phyloP scores from a whole-genome alignment of 495 filamentous ascomycete species.

The Hypoxylon trugodes region DNA sequence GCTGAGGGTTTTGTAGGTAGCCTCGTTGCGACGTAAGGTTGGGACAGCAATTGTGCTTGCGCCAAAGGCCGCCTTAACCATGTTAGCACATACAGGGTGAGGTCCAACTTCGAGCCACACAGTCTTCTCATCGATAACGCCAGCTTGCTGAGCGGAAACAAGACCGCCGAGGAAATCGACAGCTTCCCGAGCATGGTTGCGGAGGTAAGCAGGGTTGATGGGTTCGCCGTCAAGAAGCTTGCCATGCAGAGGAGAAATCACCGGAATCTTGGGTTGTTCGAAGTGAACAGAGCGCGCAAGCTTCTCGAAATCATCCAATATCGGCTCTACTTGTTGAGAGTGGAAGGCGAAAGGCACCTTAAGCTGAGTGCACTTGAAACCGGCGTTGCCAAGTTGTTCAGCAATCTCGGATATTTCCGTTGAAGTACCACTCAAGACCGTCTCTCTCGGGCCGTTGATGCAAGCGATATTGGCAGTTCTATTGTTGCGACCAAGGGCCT shows the following conservation, averaged over 20 bases:
- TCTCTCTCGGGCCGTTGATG: conserved; percentile 68
- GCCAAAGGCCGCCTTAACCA: conserved; percentile 74
- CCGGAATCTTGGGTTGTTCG: conserved; percentile 67
- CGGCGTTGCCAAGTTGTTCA: conserved; percentile 62
- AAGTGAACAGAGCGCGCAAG: conserved; percentile 67
- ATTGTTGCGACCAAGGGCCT: conserved; percentile 49
- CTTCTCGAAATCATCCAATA: conserved; percentile 71
- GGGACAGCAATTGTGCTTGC: conserved; percentile 63
- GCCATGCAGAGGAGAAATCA: conserved; percentile 75
- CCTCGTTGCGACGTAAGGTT: conserved; percentile 60
- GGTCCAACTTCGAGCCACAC: conserved; percentile 75
- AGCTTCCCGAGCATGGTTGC: conserved; percentile 70
- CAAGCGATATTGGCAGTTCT: conserved; percentile 60
- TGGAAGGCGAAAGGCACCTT: conserved; percentile 84
- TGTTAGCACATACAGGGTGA: conserved; percentile 72
- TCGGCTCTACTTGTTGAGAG: conserved; percentile 79
- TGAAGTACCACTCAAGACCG: conserved; percentile 65
- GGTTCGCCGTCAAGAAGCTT: conserved; percentile 65
- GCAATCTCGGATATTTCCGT: conserved; percentile 65
- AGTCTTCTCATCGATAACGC: conserved; percentile 62
- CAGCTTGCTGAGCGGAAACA: conserved; percentile 59
- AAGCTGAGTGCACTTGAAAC: conserved; percentile 73
- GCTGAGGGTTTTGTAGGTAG: conserved; percentile 72
- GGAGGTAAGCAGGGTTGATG: conserved; percentile 69
- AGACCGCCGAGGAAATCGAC: conserved; percentile 78